Evolutionary conservation across 352 stramenopile genomes (phyloP).

Genomic region (Pythium insidiosum): DNA sequence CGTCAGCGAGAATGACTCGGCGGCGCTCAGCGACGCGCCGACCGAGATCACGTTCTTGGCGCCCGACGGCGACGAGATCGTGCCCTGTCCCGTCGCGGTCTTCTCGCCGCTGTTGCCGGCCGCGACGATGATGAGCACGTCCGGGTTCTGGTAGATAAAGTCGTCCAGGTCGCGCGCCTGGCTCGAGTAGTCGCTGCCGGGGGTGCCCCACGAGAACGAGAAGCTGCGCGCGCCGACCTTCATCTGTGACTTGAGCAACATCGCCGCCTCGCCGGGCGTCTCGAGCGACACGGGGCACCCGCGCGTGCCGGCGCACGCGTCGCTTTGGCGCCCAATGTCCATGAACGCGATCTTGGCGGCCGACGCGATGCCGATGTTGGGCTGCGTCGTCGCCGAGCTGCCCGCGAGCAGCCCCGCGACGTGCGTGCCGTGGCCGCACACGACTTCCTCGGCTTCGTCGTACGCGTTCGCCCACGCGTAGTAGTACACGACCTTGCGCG

Average conservation of each 20-base stretch:
- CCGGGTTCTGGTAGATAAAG: slow-evolving; percentile 81
- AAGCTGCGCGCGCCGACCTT: slow-evolving; percentile 67
- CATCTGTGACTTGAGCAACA: slow-evolving; percentile 64
- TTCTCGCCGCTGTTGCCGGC: slow-evolving; percentile 86
- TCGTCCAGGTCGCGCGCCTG: slow-evolving; percentile 71
- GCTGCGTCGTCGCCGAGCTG: slow-evolving; percentile 52
- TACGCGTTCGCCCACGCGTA: slow-evolving; percentile 59
- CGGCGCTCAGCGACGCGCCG: slow-evolving; percentile 61
- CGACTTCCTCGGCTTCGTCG: slow-evolving; percentile 58
- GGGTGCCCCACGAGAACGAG: slow-evolving; percentile 79
- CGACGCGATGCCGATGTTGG: slow-evolving; percentile 68
- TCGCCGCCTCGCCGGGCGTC: slow-evolving; percentile 50
- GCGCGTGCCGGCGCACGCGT: slow-evolving; percentile 30
- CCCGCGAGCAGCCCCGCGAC: slow-evolving; percentile 76
- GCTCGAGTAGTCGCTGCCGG: slow-evolving; percentile 65
- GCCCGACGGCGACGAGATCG: slow-evolving; percentile 73
- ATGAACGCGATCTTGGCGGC: slow-evolving; percentile 87
- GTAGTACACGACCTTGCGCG: slow-evolving; percentile 75
- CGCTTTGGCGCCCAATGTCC: slow-evolving; percentile 71
- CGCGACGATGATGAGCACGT: slow-evolving; percentile 80
- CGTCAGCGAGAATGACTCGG: slow-evolving; percentile 34
- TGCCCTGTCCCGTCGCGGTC: slow-evolving; percentile 32
- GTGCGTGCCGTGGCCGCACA: slow-evolving; percentile 85
- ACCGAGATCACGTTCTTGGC: slow-evolving; percentile 84
- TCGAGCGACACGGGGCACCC: slow-evolving; percentile 48